Evolutionary conservation across 495 filamentous ascomycete genomes (phyloP).

Genomic region (Daldinia loculata): DNA sequence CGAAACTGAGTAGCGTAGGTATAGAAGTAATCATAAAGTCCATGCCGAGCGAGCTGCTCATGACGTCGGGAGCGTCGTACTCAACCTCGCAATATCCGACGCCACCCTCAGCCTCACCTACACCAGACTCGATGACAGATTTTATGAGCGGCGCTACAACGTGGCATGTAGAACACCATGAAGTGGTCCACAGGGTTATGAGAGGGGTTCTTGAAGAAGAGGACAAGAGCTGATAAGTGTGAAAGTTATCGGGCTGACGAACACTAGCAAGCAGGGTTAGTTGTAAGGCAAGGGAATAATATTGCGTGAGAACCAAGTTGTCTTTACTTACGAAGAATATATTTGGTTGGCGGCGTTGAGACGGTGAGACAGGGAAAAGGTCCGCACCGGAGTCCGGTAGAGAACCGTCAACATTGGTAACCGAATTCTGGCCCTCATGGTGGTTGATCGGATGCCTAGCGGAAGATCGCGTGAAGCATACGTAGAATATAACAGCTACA

Average conservation of each 20-base stretch:
- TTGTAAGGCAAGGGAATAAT: not conserved
- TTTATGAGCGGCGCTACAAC: slow-evolving; percentile 62
- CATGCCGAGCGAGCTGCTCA: slow-evolving; percentile 59
- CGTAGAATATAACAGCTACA: not conserved
- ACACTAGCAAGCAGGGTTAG: slow-evolving; percentile 51
- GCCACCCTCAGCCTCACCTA: slow-evolving; percentile 68
- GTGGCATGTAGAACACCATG: slow-evolving; percentile 69
- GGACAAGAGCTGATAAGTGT: slow-evolving; percentile 67
- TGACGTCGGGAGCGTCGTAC: slow-evolving; percentile 67
- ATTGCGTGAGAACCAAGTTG: not conserved
- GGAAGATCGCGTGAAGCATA: not conserved
- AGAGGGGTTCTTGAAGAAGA: slow-evolving; percentile 66
- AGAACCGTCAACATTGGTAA: not conserved
- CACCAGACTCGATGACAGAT: slow-evolving; percentile 61
- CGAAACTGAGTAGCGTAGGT: slow-evolving; percentile 74
- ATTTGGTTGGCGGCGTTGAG: slow-evolving; percentile 54
- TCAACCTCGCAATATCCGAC: slow-evolving; percentile 70
- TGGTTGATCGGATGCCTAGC: not conserved
- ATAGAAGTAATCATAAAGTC: slow-evolving; percentile 70
- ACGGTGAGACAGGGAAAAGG: slow-evolving; percentile 46
- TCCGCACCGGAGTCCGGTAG: slow-evolving; percentile 2
- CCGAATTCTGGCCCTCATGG: slow-evolving; percentile 9
- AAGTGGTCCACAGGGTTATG: slow-evolving; percentile 75
- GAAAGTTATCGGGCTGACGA: slow-evolving; percentile 67
- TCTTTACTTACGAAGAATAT: slow-evolving; percentile 54